Conservation (phyloP, 495 filamentous ascomycete species). For the Astrothelium subdiscretum region DNA sequence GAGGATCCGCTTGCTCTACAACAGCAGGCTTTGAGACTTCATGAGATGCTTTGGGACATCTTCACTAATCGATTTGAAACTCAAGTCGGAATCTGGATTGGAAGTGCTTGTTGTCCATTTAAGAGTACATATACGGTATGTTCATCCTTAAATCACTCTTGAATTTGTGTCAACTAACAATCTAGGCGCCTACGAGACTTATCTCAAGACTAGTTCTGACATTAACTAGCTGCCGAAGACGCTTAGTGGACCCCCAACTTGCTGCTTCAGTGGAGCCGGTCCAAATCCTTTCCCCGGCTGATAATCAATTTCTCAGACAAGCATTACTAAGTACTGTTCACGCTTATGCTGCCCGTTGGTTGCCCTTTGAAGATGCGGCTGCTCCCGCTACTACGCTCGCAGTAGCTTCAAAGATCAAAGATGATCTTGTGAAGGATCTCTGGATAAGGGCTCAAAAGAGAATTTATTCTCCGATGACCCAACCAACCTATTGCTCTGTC, state of each 20-base stretch:
- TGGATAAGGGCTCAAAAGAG: constrained; percentile 1
- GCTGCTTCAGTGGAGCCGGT: not conserved
- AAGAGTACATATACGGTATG: constrained; percentile 1
- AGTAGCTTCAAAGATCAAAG: not conserved
- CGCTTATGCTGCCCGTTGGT: not conserved
- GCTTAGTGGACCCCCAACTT: not conserved
- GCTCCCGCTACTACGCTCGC: not conserved
- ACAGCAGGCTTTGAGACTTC: not conserved
- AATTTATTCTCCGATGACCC: not conserved
- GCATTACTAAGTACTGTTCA: not conserved
- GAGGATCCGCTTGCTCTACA: not conserved
- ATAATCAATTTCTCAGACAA: not conserved
- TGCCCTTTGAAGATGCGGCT: not conserved
- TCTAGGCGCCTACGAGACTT: not conserved
- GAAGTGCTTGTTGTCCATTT: not conserved
- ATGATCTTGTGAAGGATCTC: not conserved
- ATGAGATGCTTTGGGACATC: not conserved
- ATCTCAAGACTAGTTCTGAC: not conserved
- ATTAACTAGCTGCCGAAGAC: not conserved
- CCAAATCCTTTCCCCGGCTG: not conserved
- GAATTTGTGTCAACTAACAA: not conserved
- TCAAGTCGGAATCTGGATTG: not conserved
- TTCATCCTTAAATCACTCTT: not conserved
- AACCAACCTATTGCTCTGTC: not conserved
- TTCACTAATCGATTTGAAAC: not conserved